Conservation (phyloP, 225 moss, liverwort and hornwort genomes). For the Polytrichum formosum region DNA sequence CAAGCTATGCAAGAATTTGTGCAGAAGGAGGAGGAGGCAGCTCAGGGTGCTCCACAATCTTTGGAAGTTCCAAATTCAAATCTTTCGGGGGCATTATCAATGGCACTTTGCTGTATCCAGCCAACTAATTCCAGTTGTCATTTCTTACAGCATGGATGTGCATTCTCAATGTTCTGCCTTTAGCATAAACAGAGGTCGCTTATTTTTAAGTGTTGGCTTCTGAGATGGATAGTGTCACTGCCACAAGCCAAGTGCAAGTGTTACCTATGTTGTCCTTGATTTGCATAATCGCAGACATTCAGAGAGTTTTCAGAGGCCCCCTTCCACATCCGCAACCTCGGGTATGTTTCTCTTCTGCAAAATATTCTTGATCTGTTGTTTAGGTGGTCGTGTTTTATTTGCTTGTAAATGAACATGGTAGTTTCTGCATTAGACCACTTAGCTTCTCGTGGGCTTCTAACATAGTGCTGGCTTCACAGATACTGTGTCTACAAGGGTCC, state of each 20-base stretch:
- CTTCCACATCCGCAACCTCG: constrained; percentile 80
- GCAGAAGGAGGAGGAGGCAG: constrained; percentile 71
- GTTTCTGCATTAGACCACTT: no score
- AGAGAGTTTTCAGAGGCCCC: constrained; percentile 74
- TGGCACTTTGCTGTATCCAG: constrained; percentile 97
- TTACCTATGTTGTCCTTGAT: not conserved
- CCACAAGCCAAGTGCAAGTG: no score
- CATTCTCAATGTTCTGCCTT: no score
- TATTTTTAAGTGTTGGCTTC: no score
- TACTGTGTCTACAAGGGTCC: constrained; percentile 89
- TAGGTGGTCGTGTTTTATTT: not conserved
- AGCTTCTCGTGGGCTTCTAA: constrained; percentile 14
- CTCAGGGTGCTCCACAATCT: constrained; percentile 52
- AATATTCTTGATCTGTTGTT: constrained; percentile 2
- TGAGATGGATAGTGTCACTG: no score
- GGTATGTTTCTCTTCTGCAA: constrained; percentile 34
- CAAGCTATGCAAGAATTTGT: constrained; percentile 73
- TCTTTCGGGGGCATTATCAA: constrained; percentile 84
- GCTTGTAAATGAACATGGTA: not conserved
- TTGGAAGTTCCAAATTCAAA: constrained; percentile 63
- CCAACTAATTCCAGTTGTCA: not conserved
- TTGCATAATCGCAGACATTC: constrained; percentile 47
- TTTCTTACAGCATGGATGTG: constrained; percentile 1
- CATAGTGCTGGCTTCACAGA: constrained; percentile 51
- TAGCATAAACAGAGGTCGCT: no score